Conservation (phyloP, 202 grass and related monocot genomes). For the Hordeum pubiflorum region DNA sequence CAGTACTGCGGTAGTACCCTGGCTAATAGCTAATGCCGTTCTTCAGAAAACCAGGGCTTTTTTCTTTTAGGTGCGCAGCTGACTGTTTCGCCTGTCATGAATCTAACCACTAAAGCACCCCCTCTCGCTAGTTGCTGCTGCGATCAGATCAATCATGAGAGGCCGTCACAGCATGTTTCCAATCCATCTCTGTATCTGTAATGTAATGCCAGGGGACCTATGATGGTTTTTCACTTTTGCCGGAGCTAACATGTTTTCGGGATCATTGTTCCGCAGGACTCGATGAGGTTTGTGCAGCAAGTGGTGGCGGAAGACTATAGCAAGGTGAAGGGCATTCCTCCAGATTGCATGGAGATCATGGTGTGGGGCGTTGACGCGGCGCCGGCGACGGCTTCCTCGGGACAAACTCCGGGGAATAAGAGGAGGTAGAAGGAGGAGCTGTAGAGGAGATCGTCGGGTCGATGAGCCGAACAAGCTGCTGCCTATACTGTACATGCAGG, state of each 20-base stretch:
- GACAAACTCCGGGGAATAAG: constrained; percentile 14
- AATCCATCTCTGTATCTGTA: neutral
- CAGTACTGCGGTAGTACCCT: neutral
- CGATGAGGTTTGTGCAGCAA: constrained; percentile 62
- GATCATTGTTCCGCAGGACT: constrained; percentile 45
- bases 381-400: neutral
- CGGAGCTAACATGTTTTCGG: neutral
- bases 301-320: constrained; percentile 49
- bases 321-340: constrained; percentile 64
- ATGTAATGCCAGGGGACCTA: neutral
- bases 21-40: neutral
- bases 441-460: constrained; percentile 8
- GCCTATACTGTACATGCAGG: constrained; percentile 36
- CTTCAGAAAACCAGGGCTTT: neutral
- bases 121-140: neutral
- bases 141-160: constrained; percentile 26
- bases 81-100: constrained; percentile 22
- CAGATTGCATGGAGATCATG: constrained; percentile 63
- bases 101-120: constrained; percentile 34
- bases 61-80: constrained; percentile 30
- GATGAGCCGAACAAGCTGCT: constrained; percentile 14
- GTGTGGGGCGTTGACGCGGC: constrained; percentile 52
- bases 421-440: constrained; percentile 8
- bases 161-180: neutral
- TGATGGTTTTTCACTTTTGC: neutral